Evolutionary conservation across 148 eudicot species (phyloP), one percentile per base, ranked within the genome.

Genomic region (Vaccinium darrowii): DNA sequence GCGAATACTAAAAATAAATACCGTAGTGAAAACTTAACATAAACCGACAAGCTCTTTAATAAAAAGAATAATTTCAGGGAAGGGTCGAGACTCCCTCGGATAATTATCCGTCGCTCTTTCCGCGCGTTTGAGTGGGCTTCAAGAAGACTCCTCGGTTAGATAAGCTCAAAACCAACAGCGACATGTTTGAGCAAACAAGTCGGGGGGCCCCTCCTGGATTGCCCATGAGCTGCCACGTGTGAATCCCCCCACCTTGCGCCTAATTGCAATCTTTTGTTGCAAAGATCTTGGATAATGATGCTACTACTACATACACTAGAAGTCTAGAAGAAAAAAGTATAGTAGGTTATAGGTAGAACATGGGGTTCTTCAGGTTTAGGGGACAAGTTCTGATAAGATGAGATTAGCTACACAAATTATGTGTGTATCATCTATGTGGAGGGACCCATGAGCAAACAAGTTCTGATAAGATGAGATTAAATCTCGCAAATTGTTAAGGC

Each of bases 331-430:
- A 83, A 21, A 63, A 49, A 30, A 47, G 51, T 21, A 63, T 3
- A 73, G 65, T 82, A 21, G 71, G 78, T 30, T n/a, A n/a, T n/a
- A n/a, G n/a, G n/a, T n/a, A 58, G 88, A 86, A 86, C 86, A 73
- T 86, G 88, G 83, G 76, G 13, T 79, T 79, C 75, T 80, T 69
- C 11, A 54, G 19, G 74, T 79, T 80, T 57, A 79, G 86, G 88
- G 80, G 88, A 86, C 88, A 86, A 83, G 75, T 85, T 75, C 25
- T 23, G 81, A 58, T 75, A 58, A 73, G 73, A 54, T 16, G 10
- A 50, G 21, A 39, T 19, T 72, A 53, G 57, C 8, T 56, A 58
- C 58, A 54, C 15, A 75, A 13, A n/a, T 6, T 21, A 60, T 19
- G 2, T 60, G 65, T 18, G n/a, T 30, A 1, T 30, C 33, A 30